Evolutionary conservation across 768 basidiomycete species (phyloP).

Genomic region (Psilocybe subaeruginosa): DNA sequence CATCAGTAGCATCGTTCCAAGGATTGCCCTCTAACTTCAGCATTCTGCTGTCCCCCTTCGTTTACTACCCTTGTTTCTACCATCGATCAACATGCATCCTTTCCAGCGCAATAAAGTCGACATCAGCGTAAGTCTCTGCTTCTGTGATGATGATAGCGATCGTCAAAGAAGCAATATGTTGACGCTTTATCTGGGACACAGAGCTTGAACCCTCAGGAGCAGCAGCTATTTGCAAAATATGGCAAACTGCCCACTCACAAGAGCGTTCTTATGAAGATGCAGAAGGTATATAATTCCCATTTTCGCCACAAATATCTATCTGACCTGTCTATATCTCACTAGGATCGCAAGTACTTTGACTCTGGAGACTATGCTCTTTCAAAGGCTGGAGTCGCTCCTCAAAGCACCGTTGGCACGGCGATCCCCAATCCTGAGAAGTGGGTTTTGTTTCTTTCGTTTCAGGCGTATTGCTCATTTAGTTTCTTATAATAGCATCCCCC

Average conservation of each 20-base stretch:
- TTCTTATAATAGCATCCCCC: slow-evolving; percentile 72
- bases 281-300: slow-evolving; percentile 66
- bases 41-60: slow-evolving; percentile 29
- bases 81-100: slow-evolving; percentile 61
- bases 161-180: not conserved
- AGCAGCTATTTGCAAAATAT: slow-evolving; percentile 92
- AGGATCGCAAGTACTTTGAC: slow-evolving; percentile 99
- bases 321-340: slow-evolving; percentile 19
- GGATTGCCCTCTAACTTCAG: slow-evolving; percentile 22
- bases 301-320: slow-evolving; percentile 12
- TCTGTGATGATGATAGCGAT: not conserved
- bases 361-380: slow-evolving; percentile 98
- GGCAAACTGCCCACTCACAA: slow-evolving; percentile 95
- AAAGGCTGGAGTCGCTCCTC: slow-evolving; percentile 91
- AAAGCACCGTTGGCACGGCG: slow-evolving; percentile 89
- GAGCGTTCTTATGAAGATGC: slow-evolving; percentile 92
- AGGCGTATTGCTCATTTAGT: slow-evolving; percentile 20
- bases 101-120: slow-evolving; percentile 90
- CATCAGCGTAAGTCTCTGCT: slow-evolving; percentile 69
- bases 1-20: slow-evolving; percentile 24
- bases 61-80: slow-evolving; percentile 25
- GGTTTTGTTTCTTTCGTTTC: slow-evolving; percentile 30
- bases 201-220: slow-evolving; percentile 88
- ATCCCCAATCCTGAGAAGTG: slow-evolving; percentile 99
- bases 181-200: slow-evolving; percentile 31